Conservation (phyloP, 495 filamentous ascomycete genomes). For the Aspergillus asperescens region DNA sequence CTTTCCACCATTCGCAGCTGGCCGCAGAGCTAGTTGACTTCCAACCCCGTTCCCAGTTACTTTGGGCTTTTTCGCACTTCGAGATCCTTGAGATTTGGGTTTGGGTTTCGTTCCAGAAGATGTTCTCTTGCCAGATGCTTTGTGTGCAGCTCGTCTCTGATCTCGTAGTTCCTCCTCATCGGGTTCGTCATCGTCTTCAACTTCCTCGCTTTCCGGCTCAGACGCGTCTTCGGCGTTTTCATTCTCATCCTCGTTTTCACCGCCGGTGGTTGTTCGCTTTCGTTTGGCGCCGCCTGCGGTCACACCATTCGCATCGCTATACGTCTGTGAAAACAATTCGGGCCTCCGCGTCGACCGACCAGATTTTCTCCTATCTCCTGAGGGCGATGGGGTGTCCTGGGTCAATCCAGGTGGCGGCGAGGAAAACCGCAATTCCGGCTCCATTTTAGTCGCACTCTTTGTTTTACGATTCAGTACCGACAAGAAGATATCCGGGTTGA, state of each 20-base stretch:
- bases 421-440: constrained; percentile 31
- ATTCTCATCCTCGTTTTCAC: constrained; percentile 31
- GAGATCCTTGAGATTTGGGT: constrained; percentile 22
- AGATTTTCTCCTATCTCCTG: constrained; percentile 64
- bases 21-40: constrained; percentile 46
- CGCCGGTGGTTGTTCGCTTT: constrained; percentile 43
- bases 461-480: neutral
- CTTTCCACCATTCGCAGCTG: constrained; percentile 41
- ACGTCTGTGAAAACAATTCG: constrained; percentile 53
- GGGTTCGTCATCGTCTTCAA: constrained; percentile 45
- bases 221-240: constrained; percentile 50
- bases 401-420: constrained; percentile 21
- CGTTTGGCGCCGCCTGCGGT: constrained; percentile 45
- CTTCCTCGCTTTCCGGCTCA: constrained; percentile 46
- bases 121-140: constrained; percentile 59
- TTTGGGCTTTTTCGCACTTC: constrained; percentile 48
- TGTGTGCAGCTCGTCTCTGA: constrained; percentile 44
- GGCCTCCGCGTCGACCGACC: constrained; percentile 75
- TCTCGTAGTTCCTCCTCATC: constrained; percentile 65
- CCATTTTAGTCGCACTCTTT: constrained; percentile 24
- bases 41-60: constrained; percentile 53
- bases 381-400: constrained; percentile 35
- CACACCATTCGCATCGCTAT: constrained; percentile 27
- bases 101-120: constrained; percentile 33
- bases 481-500: neutral